Percentiles rank a stretch among this genome's conserved stretches.
Conservation (phyloP, 192 early-diverging fungal genomes). For the Phycomyces blakesleeanus region DNA sequence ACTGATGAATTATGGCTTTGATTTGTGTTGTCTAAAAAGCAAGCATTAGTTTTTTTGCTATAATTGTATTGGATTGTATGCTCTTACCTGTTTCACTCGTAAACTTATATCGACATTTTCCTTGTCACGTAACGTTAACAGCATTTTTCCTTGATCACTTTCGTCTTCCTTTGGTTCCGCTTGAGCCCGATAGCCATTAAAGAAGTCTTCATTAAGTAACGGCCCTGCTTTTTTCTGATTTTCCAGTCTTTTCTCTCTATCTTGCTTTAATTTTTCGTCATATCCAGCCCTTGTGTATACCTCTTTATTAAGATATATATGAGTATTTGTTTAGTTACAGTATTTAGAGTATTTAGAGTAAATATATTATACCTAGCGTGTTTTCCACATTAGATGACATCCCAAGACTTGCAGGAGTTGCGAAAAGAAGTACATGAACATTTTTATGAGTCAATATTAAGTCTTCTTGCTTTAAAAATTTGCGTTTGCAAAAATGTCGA, state of each 20-base stretch:
- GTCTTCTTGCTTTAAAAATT: constrained; percentile 10
- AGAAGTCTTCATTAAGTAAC: background rate
- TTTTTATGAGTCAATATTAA: constrained; percentile 24
- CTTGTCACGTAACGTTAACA: constrained; percentile 20
- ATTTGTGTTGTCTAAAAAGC: constrained; percentile 37
- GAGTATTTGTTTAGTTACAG: too few species aligned
- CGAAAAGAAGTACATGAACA: constrained; percentile 11
- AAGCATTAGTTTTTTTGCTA: background rate
- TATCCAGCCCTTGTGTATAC: constrained; percentile 19
- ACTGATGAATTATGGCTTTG: constrained; percentile 44
- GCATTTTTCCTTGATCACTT: constrained; percentile 1
- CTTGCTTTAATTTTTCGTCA: constrained; percentile 9
- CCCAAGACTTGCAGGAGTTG: constrained; percentile 22
- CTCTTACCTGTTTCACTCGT: constrained; percentile 21
- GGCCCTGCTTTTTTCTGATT: constrained; percentile 6
- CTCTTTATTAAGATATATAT: constrained; percentile 7
- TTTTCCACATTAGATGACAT: constrained; percentile 12
- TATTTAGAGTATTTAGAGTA: background rate
- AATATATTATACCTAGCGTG: constrained; percentile 13
- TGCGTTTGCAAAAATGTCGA: constrained; percentile 12
- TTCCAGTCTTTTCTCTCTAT: constrained; percentile 5
- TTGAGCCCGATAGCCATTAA: background rate
- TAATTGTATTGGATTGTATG: background rate
- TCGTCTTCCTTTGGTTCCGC: background rate
- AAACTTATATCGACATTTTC: constrained; percentile 19